Base-by-base conservation (phyloP, 106 monocot genomes). In the Allium cepa region DNA sequence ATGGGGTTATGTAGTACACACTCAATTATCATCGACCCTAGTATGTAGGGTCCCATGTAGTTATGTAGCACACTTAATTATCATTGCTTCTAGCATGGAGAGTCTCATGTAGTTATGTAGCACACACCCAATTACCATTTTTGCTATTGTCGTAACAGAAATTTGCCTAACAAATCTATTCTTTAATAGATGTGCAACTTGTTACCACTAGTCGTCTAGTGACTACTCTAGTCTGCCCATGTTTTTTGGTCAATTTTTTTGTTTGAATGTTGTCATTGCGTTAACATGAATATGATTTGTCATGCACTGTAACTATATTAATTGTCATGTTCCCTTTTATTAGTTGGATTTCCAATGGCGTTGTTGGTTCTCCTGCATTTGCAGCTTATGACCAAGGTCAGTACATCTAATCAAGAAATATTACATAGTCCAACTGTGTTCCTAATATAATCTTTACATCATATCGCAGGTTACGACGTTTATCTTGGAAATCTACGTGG, bases 291-390 rank as follows among this genome's bases (percentile, higher is more conserved):
- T 64, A 49, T 48, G 36, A 14, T 64, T 62, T 62, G 15, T 14
- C 10, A 64, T 64, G 49, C 17, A 71, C 27, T 59, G 10, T 49
- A 49, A 57, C 53, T 46, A 47, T 36, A 65, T 10, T 22, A 62
- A 36, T 73, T 56, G 57, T 58, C 52, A 58, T 13, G 70, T 69
- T 60, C 79, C 11, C 15, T 50, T 66, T 16, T 59, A n/a, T 75
- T 57, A 97, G 97, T 36, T 97, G 97, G 97, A 83, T 97, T 27
- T 89, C 97, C 48, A 97, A 97, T 78, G 97, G 92, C 27, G 87
- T 97, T 61, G 89, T 97, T 71, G 97, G 97, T 53, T 97, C 97
- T 72, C 97, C 97, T 13, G 97, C 97, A 74, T 97, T 97, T 83
- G 97, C 97, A 13, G 97, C 97, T 46, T 92, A 75, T 79, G 97